Evolutionary conservation across 73 alveolate genomes (phyloP), one percentile per base, ranked within the genome.

Genomic region (Paramecium primaurelia): DNA sequence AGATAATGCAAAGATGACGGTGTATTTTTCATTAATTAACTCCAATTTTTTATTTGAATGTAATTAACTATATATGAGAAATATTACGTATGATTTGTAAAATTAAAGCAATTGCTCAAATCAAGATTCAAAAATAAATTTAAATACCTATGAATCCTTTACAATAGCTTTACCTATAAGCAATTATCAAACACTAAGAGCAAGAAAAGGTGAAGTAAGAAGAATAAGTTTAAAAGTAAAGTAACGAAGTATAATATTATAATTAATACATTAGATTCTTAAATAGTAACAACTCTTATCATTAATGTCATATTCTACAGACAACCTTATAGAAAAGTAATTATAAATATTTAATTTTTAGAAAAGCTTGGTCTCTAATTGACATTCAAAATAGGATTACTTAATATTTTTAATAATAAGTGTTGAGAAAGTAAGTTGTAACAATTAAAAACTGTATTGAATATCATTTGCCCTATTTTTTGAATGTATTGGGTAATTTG

Each of bases 181-280:
- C 91, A 20, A 80, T 80, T 8, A 18, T 80, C 42, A 80, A 80
- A 28, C 58, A 80, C 14, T 47, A 80, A 18, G 71, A 34, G 10
- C 49, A 45, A 36, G 91, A 80, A 26, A 80, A 80, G 91, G 91
- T 80, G 49, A 80, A 80, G 58, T 80, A 80, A 20, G 91, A 80
- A 36, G 91, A 80, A 80, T 14, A 42, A 25, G 44, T 44, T 8
- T 44, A 18, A 45, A 40, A 47, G 42, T 36, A 80, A 42, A 45
- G n/a, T 44, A 80, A 32, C 6, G 47, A 80, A 16, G 91, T 80
- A 80, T 9, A 26, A 2, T 32, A 44, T 12, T 42, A 25, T 44
- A 36, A n/a, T 54, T 8, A 42, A n/a, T 40, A 45, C 26, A 25
- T 80, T 80, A 73, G 58, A 34, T 80, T 40, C 32, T 25, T 0